Conservation (phyloP, 1,284 basidiomycete species). For the Rhodofomes roseus region DNA sequence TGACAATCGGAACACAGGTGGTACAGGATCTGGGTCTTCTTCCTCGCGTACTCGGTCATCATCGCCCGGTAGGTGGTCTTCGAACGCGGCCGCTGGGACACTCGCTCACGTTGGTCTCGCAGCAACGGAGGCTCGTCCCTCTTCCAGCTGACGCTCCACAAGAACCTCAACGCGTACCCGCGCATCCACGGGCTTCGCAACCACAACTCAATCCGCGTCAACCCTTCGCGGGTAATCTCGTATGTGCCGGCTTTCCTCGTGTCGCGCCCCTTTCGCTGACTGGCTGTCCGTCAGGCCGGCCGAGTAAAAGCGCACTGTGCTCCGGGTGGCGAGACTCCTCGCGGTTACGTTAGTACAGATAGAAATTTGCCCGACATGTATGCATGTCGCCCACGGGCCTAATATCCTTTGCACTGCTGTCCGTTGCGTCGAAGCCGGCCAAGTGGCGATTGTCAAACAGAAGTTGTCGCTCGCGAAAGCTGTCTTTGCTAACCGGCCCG, state of each 20-base stretch:
- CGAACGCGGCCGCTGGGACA: background rate
- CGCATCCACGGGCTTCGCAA: slow-evolving; percentile 78
- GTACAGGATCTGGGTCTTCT: slow-evolving; percentile 93
- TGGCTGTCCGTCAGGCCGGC: background rate
- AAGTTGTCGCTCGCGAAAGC: too few relatives aligned
- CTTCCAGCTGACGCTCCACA: slow-evolving; percentile 96
- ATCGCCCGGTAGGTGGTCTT: slow-evolving; percentile 49
- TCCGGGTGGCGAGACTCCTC: too few relatives aligned
- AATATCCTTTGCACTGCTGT: too few relatives aligned
- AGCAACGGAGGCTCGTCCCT: slow-evolving; percentile 86
- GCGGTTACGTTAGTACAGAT: too few relatives aligned
- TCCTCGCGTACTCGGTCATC: slow-evolving; percentile 85
- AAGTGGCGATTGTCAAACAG: too few relatives aligned
- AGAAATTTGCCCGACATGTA: too few relatives aligned
- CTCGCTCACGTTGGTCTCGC: slow-evolving; percentile 17
- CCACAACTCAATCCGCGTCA: slow-evolving; percentile 74
- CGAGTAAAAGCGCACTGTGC: background rate
- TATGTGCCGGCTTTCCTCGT: slow-evolving; percentile 30
- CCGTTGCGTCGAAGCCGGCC: too few relatives aligned
- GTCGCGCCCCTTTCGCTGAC: background rate
- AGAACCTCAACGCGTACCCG: slow-evolving; percentile 95
- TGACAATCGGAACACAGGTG: slow-evolving; percentile 42
- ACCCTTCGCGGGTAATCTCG: slow-evolving; percentile 44
- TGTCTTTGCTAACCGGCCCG: too few relatives aligned
- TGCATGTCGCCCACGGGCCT: too few relatives aligned